A percentile compares a stretch with the other conserved stretches of the same genome.
Evolutionary conservation across 1,284 basidiomycete species (phyloP).

Genomic region (Heterobasidion occidentale): DNA sequence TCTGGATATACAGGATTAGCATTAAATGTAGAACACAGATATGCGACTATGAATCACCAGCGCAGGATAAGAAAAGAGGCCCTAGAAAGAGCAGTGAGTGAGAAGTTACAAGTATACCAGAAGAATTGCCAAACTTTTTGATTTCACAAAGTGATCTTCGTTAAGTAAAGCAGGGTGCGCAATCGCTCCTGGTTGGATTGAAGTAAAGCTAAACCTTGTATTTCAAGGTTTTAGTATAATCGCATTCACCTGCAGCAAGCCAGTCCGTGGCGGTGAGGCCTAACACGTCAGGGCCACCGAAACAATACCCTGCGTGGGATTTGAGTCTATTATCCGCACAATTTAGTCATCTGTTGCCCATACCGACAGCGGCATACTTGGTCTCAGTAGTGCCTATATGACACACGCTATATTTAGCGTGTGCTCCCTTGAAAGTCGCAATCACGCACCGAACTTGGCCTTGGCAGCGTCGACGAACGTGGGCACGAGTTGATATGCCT

Average conservation of each 20-base stretch:
- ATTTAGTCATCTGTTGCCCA: slow-evolving; percentile 6
- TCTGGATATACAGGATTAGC: background rate
- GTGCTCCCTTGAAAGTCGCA: background rate
- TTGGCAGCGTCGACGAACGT: slow-evolving; percentile 42
- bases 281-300: slow-evolving; percentile 45
- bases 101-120: background rate
- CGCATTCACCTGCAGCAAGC: slow-evolving; percentile 38
- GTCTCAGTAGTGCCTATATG: slow-evolving; percentile 11
- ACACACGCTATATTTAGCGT: background rate
- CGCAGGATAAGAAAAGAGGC: background rate
- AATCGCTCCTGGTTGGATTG: slow-evolving; percentile 34
- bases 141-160: slow-evolving; percentile 34
- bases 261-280: slow-evolving; percentile 33
- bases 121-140: background rate
- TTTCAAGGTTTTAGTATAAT: background rate
- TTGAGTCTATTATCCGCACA: background rate
- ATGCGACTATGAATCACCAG: background rate
- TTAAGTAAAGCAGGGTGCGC: slow-evolving; percentile 50
- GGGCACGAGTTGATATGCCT: slow-evolving; percentile 30
- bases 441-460: slow-evolving; percentile 30
- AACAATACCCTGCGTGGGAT: slow-evolving; percentile 39
- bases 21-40: background rate
- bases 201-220: background rate
- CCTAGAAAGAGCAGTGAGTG: background rate
- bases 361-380: slow-evolving; percentile 30